phyloP scores from a whole-genome alignment of 2,329 filamentous ascomycete genomes.

The Beauveria sp. region DNA sequence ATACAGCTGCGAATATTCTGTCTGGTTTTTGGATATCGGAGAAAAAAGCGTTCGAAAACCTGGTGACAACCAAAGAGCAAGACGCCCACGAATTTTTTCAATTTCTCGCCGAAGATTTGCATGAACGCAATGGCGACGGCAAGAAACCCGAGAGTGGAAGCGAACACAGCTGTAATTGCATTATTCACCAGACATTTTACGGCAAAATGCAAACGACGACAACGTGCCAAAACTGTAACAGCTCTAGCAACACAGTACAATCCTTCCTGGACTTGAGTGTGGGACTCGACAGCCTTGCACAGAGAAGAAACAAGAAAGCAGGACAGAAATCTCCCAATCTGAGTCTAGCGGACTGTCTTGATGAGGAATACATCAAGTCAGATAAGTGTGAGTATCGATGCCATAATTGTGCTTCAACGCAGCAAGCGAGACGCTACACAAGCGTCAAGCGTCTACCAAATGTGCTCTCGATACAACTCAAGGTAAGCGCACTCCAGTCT shows the following conservation, averaged over 20 bases:
- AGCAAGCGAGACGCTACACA: constrained; percentile 76
- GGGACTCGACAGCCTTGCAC: constrained; percentile 68
- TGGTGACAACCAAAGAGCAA: constrained; percentile 89
- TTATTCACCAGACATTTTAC: constrained; percentile 91
- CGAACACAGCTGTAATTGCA: constrained; percentile 69
- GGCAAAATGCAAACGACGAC: constrained; percentile 86
- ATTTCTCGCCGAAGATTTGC: constrained; percentile 85
- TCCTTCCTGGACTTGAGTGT: constrained; percentile 87
- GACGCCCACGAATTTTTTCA: constrained; percentile 97
- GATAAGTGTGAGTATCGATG: constrained; percentile 90
- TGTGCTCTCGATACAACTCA: constrained; percentile 85
- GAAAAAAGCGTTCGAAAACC: constrained; percentile 60
- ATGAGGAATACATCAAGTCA: constrained; percentile 74
- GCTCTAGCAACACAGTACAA: constrained; percentile 74
- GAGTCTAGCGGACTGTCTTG: constrained; percentile 66
- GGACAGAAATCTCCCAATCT: constrained; percentile 35
- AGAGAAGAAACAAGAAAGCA: constrained; percentile 52
- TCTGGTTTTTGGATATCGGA: constrained; percentile 86
- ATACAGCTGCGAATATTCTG: constrained; percentile 82
- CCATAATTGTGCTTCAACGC: constrained; percentile 65
- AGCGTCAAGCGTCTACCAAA: constrained; percentile 80
- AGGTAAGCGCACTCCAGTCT: constrained; percentile 45
- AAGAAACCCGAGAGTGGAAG: constrained; percentile 52
- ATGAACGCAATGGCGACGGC: constrained; percentile 69
- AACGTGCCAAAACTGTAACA: constrained; percentile 80